These are phyloP conservation scores for Nannizzia gypsea DNA, from an alignment of 2,329 filamentous ascomycete genomes.

Conservation along the genomic window DNA sequence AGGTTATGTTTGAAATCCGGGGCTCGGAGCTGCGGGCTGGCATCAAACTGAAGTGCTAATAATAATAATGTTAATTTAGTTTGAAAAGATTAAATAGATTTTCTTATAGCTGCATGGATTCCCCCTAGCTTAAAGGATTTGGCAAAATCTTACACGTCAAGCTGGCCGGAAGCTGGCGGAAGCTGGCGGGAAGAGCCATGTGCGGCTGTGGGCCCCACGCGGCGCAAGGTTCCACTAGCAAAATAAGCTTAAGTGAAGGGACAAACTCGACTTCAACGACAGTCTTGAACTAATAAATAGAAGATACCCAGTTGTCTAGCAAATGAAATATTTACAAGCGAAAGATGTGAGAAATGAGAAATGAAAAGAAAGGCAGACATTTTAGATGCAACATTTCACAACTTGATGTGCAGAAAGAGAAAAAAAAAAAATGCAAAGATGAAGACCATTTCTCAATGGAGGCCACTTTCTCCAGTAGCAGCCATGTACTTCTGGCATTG, in stretches of 20 bases:
- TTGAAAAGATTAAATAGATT: background rate
- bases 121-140: background rate
- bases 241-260: background rate
- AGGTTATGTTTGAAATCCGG: conserved; percentile 93
- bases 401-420: background rate
- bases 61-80: background rate
- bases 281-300: background rate
- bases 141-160: background rate
- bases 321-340: background rate
- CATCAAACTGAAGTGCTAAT: conserved; percentile 67
- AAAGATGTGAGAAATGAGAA: background rate
- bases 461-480: conserved; percentile 1
- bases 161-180: background rate
- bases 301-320: background rate
- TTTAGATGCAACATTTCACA: background rate
- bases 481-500: conserved; percentile 40
- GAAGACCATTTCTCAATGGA: background rate
- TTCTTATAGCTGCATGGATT: background rate
- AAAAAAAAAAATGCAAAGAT: background rate
- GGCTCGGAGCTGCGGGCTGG: conserved; percentile 74
- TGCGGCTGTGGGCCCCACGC: background rate
- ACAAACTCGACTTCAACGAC: background rate
- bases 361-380: background rate
- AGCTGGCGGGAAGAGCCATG: background rate
- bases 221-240: conserved; percentile 1